Evolutionary conservation across 139 green algal species (phyloP).

Genomic region (Mychonastes homosphaera): DNA sequence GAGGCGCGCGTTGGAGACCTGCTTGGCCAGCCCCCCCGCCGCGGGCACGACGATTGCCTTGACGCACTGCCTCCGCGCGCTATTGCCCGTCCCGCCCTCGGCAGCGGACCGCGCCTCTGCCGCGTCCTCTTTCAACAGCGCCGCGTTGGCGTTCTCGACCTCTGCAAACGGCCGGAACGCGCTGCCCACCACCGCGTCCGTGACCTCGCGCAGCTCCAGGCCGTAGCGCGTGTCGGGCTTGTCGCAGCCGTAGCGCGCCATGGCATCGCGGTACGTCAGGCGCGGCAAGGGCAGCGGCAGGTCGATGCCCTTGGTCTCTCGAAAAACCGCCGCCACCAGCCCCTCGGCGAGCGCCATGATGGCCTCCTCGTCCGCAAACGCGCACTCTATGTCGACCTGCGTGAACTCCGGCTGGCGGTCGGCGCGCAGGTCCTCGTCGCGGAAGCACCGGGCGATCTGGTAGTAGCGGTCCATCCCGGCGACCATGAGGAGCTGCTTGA

Average conservation of each 20-base stretch:
- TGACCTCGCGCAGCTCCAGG: conserved; percentile 63
- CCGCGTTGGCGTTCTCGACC: not conserved
- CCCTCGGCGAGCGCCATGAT: conserved; percentile 80
- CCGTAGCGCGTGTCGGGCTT: conserved; percentile 81
- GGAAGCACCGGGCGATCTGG: conserved; percentile 84
- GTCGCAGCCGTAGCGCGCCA: conserved; percentile 61
- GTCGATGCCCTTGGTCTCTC: conserved; percentile 26
- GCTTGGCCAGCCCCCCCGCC: too few species aligned
- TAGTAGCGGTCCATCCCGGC: conserved; percentile 94
- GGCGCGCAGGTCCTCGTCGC: conserved; percentile 88
- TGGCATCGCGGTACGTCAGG: conserved; percentile 86
- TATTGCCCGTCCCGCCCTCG: too few species aligned
- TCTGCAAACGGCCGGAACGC: conserved; percentile 49
- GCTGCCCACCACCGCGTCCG: conserved; percentile 42
- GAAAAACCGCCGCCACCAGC: conserved; percentile 60
- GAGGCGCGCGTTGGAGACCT: conserved; percentile 70
- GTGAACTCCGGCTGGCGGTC: conserved; percentile 98
- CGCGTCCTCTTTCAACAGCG: not conserved
- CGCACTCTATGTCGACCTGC: conserved; percentile 93
- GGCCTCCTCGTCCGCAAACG: conserved; percentile 76
- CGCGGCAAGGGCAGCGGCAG: conserved; percentile 61
- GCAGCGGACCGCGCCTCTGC: too few species aligned
- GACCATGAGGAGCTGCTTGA: conserved; percentile 99
- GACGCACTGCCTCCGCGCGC: conserved; percentile 47
- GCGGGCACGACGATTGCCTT: conserved; percentile 76